phyloP scores from a whole-genome alignment of 2,329 filamentous ascomycete species.

The Phoma sp. region DNA sequence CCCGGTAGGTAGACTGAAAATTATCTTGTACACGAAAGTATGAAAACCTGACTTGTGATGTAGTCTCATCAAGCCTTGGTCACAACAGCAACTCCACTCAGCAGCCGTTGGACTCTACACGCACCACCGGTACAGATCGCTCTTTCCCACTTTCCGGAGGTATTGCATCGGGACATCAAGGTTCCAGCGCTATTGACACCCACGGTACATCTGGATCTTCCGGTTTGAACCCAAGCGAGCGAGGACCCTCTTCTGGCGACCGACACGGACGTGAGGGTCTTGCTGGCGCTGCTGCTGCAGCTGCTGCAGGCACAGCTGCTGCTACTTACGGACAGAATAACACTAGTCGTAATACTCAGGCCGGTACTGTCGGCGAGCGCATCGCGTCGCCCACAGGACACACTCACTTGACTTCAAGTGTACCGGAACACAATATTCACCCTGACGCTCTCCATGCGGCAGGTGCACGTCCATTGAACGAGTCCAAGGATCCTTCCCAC shows the following conservation, averaged over 20 bases:
- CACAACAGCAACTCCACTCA: conserved; percentile 9
- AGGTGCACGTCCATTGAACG: conserved; percentile 6
- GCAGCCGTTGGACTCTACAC: conserved; percentile 12
- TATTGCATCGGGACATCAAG: conserved; percentile 21
- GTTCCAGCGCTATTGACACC: not conserved
- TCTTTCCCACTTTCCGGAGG: conserved; percentile 47
- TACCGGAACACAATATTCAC: conserved; percentile 14
- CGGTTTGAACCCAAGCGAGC: conserved; percentile 6
- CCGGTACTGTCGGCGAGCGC: not conserved
- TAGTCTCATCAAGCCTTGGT: not conserved
- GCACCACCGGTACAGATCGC: conserved; percentile 34
- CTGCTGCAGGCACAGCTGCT: conserved; percentile 14
- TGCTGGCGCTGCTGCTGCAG: conserved; percentile 41
- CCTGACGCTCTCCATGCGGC: conserved; percentile 14
- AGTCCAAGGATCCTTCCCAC: conserved; percentile 1
- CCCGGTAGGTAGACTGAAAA: conserved; percentile 29
- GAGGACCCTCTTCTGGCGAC: conserved; percentile 20
- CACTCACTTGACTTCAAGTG: conserved; percentile 8
- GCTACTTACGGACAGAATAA: not conserved
- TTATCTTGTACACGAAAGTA: not conserved
- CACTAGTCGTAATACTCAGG: not conserved
- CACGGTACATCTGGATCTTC: not conserved
- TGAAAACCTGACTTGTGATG: not conserved
- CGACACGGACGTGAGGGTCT: conserved; percentile 31
- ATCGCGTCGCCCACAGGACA: conserved; percentile 9